A percentile compares a stretch with the other conserved stretches of the same genome.
Conservation (phyloP, 2,329 filamentous ascomycete species). For the Bipolaris zeicola region DNA sequence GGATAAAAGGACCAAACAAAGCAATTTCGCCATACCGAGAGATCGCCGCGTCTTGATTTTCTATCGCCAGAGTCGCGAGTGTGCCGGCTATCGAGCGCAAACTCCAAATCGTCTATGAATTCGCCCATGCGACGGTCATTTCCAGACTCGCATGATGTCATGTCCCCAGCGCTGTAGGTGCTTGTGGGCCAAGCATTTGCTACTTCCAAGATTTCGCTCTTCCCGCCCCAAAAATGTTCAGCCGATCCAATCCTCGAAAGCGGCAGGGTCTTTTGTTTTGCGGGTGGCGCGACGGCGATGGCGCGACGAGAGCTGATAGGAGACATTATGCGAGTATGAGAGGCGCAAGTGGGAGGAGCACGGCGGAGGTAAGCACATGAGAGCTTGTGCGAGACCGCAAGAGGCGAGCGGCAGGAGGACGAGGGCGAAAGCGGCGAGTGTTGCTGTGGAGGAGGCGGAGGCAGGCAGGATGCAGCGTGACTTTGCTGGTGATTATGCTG, state of each 20-base stretch:
- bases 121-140: conserved; percentile 30
- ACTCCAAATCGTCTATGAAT: conserved; percentile 33
- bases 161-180: conserved; percentile 22
- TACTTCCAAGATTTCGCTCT: conserved; percentile 11
- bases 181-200: conserved; percentile 18
- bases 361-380: conserved; percentile 47
- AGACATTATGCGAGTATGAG: conserved; percentile 44
- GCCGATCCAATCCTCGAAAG: conserved; percentile 43
- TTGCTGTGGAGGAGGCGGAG: conserved; percentile 8
- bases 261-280: conserved; percentile 44
- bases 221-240: conserved; percentile 30
- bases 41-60: conserved; percentile 23
- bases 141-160: conserved; percentile 30
- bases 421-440: conserved; percentile 7
- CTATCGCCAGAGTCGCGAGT: conserved; percentile 27
- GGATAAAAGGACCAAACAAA: conserved; percentile 29
- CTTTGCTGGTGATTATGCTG: conserved; percentile 15
- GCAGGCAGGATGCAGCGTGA: conserved; percentile 20
- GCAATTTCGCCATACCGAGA: conserved; percentile 44
- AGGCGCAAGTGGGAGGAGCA: conserved; percentile 45
- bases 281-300: conserved; percentile 40
- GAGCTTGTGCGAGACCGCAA: conserved; percentile 39
- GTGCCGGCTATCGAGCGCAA: conserved; percentile 40
- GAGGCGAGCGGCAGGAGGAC: conserved; percentile 21
- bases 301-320: conserved; percentile 42